A percentile compares a stretch with the other conserved stretches of the same genome.
phyloP scores from a whole-genome alignment of 306 rosid species.

The Cucumis cinereus region DNA sequence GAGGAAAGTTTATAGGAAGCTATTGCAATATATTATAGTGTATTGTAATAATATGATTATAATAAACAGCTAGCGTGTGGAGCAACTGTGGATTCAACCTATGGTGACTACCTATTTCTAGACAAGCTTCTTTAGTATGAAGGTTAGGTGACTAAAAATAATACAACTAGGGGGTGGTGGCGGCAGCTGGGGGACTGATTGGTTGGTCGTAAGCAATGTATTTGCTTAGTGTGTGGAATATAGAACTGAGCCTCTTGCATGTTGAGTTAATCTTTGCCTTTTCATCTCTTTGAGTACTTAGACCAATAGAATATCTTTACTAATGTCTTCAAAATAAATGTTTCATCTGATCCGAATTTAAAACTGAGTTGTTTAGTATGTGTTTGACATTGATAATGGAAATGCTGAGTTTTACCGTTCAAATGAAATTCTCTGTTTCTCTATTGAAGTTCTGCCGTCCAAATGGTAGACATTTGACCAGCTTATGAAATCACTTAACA shows the following conservation, averaged over 20 bases:
- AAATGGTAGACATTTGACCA: background rate
- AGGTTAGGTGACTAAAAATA: background rate
- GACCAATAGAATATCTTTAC: background rate
- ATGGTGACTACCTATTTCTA: background rate
- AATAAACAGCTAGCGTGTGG: background rate
- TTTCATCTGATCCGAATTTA: background rate
- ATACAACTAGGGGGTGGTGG: background rate
- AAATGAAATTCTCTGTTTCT: background rate
- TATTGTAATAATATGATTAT: background rate
- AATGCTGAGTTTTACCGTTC: background rate
- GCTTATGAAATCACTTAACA: slow-evolving; percentile 11
- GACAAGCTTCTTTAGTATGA: background rate
- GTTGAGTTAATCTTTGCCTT: background rate
- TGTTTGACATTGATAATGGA: background rate
- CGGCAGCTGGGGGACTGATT: too few species aligned
- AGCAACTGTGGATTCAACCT: background rate
- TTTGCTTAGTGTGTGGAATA: too few species aligned
- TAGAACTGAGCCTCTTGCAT: too few species aligned
- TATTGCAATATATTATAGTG: background rate
- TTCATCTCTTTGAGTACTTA: background rate
- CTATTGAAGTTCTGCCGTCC: background rate
- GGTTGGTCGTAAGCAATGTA: too few species aligned
- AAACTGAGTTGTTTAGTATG: background rate
- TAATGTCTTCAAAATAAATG: background rate
- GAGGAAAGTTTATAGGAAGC: background rate